These are phyloP conservation scores for Phylloporus sp. DNA, from an alignment of 768 basidiomycete genomes.

Conservation along the genomic window DNA sequence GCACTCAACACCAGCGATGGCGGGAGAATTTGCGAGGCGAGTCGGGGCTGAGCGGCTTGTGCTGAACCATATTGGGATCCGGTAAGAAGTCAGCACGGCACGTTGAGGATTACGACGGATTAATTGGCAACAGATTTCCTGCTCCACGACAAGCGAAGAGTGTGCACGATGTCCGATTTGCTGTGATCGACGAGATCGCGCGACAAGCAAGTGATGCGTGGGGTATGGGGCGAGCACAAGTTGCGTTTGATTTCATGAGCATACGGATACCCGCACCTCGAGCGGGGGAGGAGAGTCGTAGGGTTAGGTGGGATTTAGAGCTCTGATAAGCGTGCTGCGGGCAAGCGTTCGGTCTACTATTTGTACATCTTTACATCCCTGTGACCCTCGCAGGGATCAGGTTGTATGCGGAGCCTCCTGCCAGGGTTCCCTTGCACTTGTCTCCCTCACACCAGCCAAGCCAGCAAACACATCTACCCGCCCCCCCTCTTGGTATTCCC, in stretches of 20 bases:
- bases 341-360: too few relatives aligned
- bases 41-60: constrained; percentile 60
- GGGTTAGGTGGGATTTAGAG: constrained; percentile 7
- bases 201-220: constrained; percentile 60
- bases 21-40: constrained; percentile 65
- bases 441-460: constrained; percentile 7
- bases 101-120: not conserved
- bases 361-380: constrained; percentile 32
- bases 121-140: constrained; percentile 43
- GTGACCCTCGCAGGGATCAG: constrained; percentile 22
- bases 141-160: constrained; percentile 38
- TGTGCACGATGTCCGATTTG: constrained; percentile 32
- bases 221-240: constrained; percentile 44
- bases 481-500: not conserved
- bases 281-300: not conserved
- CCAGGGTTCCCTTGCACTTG: constrained; percentile 20
- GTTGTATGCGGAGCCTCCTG: constrained; percentile 20
- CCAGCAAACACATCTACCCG: not conserved
- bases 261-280: constrained; percentile 34
- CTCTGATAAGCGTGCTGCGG: constrained; percentile 7
- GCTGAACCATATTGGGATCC: constrained; percentile 73
- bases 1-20: constrained; percentile 77
- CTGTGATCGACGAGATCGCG: constrained; percentile 58
- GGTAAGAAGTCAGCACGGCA: constrained; percentile 38
- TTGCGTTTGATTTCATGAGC: constrained; percentile 57